Conservation (phyloP, 495 filamentous ascomycete species). For the Daldinia vernicosa region DNA sequence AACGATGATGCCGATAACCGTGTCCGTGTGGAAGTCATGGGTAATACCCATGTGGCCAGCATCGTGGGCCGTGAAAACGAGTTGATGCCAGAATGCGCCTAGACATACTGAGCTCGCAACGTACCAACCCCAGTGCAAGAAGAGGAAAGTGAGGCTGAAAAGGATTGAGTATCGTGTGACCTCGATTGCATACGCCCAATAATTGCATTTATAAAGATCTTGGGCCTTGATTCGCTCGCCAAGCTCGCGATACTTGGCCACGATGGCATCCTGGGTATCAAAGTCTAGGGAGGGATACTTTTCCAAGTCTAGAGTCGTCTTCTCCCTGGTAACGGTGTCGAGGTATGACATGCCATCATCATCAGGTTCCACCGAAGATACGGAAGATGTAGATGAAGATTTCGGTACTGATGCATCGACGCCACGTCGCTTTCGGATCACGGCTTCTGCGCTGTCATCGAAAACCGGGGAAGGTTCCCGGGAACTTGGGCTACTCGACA, state of each 20-base stretch:
- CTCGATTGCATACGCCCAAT: constrained; percentile 82
- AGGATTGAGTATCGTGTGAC: constrained; percentile 76
- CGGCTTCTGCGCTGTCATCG: constrained; percentile 64
- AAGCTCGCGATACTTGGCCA: constrained; percentile 80
- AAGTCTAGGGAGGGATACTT: constrained; percentile 85
- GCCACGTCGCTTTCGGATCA: constrained; percentile 43
- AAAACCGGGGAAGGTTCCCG: constrained; percentile 72
- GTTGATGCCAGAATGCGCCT: constrained; percentile 92
- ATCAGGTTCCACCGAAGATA: constrained; percentile 50
- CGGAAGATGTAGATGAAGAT: constrained; percentile 52
- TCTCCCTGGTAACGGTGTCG: constrained; percentile 76
- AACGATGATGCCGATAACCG: constrained; percentile 86
- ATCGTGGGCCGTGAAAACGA: constrained; percentile 95
- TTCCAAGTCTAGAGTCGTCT: constrained; percentile 77
- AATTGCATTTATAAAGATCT: constrained; percentile 87
- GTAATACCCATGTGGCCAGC: constrained; percentile 98
- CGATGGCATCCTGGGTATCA: constrained; percentile 78
- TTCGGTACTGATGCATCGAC: constrained; percentile 29
- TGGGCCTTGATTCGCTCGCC: constrained; percentile 74
- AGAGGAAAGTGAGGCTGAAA: constrained; percentile 69
- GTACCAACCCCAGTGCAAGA: constrained; percentile 79
- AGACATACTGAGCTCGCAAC: constrained; percentile 76
- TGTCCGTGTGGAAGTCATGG: constrained; percentile 83
- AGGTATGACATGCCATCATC: constrained; percentile 70
- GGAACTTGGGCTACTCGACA: constrained; percentile 56